phyloP scores from a whole-genome alignment of 2,329 filamentous ascomycete species.

The Venturia oleaginea region DNA sequence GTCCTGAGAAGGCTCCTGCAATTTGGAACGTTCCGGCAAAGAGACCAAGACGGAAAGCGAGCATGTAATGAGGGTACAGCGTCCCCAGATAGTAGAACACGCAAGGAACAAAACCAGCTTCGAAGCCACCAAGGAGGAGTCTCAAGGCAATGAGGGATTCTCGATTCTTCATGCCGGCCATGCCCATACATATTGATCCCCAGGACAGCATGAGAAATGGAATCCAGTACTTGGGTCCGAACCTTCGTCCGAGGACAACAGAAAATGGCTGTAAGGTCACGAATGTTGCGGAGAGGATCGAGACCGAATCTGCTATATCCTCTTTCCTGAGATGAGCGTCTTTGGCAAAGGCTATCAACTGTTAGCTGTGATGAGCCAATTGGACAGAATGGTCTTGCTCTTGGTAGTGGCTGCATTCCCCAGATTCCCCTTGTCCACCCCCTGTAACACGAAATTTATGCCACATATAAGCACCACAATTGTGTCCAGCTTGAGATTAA shows the following conservation, averaged over 20 bases:
- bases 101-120: constrained; percentile 50
- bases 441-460: constrained; percentile 43
- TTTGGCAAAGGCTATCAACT: constrained; percentile 35
- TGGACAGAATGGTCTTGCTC: not conserved
- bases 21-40: constrained; percentile 51
- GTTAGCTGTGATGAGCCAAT: constrained; percentile 14
- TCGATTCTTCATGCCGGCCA: constrained; percentile 31
- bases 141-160: constrained; percentile 28
- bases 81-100: constrained; percentile 49
- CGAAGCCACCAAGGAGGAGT: constrained; percentile 26
- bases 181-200: constrained; percentile 37
- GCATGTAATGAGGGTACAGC: constrained; percentile 50
- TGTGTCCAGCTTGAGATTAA: constrained; percentile 36
- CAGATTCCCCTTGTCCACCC: constrained; percentile 44
- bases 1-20: constrained; percentile 46
- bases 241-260: constrained; percentile 31
- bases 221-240: constrained; percentile 31
- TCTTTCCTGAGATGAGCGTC: not conserved
- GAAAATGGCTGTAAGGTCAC: constrained; percentile 34
- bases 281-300: constrained; percentile 23
- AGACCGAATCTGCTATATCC: not conserved
- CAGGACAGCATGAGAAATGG: constrained; percentile 28
- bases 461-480: constrained; percentile 43
- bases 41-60: constrained; percentile 43
- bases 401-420: constrained; percentile 6